Percentiles rank a stretch among this genome's conserved stretches.
phyloP scores from a whole-genome alignment of 2,329 filamentous ascomycete species.

The Curvularia sp. region DNA sequence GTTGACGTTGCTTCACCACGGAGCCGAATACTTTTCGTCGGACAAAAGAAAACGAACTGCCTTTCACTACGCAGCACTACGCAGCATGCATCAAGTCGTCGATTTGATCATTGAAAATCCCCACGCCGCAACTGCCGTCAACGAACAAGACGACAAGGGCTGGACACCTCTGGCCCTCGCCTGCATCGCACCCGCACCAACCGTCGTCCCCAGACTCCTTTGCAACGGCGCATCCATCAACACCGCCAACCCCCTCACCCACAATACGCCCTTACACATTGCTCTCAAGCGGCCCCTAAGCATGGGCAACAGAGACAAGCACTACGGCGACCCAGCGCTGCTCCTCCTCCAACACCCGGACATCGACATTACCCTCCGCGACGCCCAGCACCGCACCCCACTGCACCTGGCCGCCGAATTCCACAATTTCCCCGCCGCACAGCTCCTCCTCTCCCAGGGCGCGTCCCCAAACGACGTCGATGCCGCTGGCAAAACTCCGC shows the following conservation, averaged over 20 bases:
- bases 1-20: not conserved
- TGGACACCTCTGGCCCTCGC: not conserved
- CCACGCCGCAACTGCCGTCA: not conserved
- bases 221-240: conserved; percentile 25
- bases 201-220: conserved; percentile 25
- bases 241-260: not conserved
- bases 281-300: not conserved
- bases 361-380: not conserved
- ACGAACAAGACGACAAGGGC: not conserved
- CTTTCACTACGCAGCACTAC: not conserved
- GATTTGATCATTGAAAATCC: not conserved
- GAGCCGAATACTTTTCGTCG: not conserved
- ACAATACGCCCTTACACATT: not conserved
- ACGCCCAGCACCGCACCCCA: not conserved
- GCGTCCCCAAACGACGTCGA: not conserved
- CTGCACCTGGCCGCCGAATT: not conserved
- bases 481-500: not conserved
- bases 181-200: conserved; percentile 10
- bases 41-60: not conserved
- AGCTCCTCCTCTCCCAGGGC: not conserved
- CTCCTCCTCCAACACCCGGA: not conserved
- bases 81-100: not conserved
- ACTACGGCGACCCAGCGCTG: not conserved
- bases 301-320: not conserved
- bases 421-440: not conserved